These are phyloP conservation scores for Saccharum spontaneum DNA, from an alignment of 176 grass and related monocot genomes.

Conservation along the genomic window DNA sequence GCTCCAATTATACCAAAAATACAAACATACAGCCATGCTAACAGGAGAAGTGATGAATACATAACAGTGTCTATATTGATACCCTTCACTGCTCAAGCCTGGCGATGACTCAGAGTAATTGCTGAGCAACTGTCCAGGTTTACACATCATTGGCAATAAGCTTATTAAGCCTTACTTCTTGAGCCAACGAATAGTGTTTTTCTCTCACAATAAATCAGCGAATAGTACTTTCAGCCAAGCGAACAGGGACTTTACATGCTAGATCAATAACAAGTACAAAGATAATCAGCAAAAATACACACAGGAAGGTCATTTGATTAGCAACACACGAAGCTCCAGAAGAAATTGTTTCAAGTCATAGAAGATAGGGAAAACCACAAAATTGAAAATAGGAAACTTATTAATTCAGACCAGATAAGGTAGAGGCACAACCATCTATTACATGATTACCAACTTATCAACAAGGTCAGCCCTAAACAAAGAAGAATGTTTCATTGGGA, in stretches of 20 bases:
- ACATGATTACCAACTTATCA: not conserved
- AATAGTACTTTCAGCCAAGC: too few species aligned
- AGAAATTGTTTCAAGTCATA: not conserved
- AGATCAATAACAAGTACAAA: not conserved
- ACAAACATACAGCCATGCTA: not conserved
- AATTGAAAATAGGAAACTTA: not conserved
- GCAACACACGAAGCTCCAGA: not conserved
- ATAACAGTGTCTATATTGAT: not conserved
- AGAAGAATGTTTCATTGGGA: not conserved
- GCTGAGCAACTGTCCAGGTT: not conserved
- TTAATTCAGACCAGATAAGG: not conserved
- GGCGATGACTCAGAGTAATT: not conserved
- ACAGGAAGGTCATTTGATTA: not conserved
- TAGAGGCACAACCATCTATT: conserved; percentile 2
- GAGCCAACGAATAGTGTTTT: too few species aligned
- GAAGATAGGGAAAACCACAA: not conserved
- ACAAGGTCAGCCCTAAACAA: not conserved
- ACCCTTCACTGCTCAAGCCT: not conserved
- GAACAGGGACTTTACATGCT: not conserved
- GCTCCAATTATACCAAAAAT: not conserved
- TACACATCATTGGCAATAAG: too few species aligned
- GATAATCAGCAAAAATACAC: not conserved
- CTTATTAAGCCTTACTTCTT: too few species aligned
- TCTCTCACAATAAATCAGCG: too few species aligned
- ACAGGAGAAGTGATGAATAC: not conserved